A percentile compares a stretch with the other conserved stretches of the same genome.
These are phyloP conservation scores for Arbutus unedo DNA, from an alignment of 148 eudicot genomes.

Conservation along the genomic window DNA sequence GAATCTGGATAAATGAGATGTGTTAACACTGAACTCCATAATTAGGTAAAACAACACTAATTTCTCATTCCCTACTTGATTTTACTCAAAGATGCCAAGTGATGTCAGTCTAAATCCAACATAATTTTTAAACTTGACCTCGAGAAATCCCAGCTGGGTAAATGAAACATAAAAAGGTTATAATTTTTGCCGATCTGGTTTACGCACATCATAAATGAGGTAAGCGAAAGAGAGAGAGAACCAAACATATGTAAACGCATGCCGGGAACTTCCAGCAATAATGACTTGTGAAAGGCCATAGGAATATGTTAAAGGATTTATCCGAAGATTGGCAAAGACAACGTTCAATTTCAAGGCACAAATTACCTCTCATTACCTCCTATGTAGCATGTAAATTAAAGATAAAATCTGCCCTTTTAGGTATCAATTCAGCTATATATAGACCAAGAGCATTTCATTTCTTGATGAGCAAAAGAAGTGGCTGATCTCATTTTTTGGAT, in stretches of 20 bases:
- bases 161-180: background rate
- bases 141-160: constrained; percentile 2
- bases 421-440: background rate
- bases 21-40: background rate
- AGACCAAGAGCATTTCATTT: background rate
- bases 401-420: background rate
- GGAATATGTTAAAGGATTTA: background rate
- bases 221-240: background rate
- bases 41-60: background rate
- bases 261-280: background rate
- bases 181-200: background rate
- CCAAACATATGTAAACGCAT: background rate
- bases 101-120: background rate
- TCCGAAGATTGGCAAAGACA: background rate
- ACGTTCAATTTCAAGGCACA: background rate
- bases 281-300: background rate
- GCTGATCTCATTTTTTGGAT: background rate
- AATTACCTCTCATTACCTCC: too few species aligned
- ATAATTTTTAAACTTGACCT: background rate
- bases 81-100: background rate
- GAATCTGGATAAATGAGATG: constrained; percentile 53
- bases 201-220: background rate
- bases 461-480: background rate
- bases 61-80: background rate
- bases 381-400: background rate